Conservation (phyloP, 2,329 filamentous ascomycete genomes). For the Colletotrichum falcatum region DNA sequence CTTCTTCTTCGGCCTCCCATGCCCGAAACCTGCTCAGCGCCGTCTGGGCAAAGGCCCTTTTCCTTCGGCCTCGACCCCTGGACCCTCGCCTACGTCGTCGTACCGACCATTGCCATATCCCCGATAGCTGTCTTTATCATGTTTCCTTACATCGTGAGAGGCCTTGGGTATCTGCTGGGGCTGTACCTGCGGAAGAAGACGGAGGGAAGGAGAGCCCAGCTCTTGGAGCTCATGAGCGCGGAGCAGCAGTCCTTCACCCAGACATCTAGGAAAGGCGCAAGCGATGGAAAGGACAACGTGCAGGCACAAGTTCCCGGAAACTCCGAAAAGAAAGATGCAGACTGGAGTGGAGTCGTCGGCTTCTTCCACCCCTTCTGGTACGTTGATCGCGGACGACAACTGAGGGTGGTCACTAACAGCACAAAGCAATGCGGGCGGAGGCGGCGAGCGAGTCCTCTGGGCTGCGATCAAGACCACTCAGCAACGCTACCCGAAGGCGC, state of each 20-base stretch:
- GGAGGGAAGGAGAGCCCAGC: conserved; percentile 68
- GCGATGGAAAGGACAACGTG: conserved; percentile 78
- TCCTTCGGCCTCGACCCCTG: conserved; percentile 48
- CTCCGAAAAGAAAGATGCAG: conserved; percentile 60
- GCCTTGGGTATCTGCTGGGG: conserved; percentile 62
- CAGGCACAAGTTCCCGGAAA: conserved; percentile 29
- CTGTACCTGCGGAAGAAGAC: conserved; percentile 74
- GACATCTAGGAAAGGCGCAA: conserved; percentile 57
- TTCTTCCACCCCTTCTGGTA: conserved; percentile 99
- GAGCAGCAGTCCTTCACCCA: conserved; percentile 53
- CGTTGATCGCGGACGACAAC: conserved; percentile 44
- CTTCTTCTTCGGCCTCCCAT: conserved; percentile 37
- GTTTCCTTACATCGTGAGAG: conserved; percentile 53
- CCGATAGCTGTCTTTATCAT: conserved; percentile 48
- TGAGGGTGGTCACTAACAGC: conserved; percentile 29
- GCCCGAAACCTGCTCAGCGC: conserved; percentile 48
- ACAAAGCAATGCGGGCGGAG: conserved; percentile 89
- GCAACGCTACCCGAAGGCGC: conserved; percentile 85
- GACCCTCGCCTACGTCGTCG: conserved; percentile 46
- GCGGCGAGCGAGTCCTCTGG: conserved; percentile 96
- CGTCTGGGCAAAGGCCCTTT: conserved; percentile 45
- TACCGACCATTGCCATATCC: conserved; percentile 41
- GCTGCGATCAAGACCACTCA: conserved; percentile 94
- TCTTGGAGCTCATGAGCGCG: conserved; percentile 64
- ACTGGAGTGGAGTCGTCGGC: conserved; percentile 88